A percentile compares a stretch with the other conserved stretches of the same genome.
Conservation (phyloP, 129 eudicot species). For the Artemisia annua region DNA sequence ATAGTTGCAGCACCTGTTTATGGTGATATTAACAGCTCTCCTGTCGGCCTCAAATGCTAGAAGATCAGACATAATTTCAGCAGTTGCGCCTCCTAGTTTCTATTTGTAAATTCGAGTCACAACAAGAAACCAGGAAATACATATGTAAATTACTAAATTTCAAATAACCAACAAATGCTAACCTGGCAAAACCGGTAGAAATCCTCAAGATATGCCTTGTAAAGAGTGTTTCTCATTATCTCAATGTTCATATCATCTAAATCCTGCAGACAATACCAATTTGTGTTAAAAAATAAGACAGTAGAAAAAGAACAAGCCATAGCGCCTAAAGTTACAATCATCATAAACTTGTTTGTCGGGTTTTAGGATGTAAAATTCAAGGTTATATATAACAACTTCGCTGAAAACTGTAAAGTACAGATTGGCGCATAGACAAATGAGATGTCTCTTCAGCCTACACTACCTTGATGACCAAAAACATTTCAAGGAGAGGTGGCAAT, state of each 20-base stretch:
- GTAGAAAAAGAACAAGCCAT: background rate
- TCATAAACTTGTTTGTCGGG: conserved; percentile 11
- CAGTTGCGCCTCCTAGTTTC: conserved; percentile 96
- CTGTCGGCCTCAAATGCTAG: conserved; percentile 96
- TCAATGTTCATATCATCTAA: conserved; percentile 99
- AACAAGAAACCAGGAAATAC: background rate
- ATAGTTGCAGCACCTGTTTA: conserved; percentile 61
- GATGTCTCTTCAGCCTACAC: conserved; percentile 2
- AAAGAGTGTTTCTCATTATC: conserved; percentile 95
- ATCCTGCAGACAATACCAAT: conserved; percentile 49
- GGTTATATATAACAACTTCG: background rate
- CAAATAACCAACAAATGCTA: conserved; percentile 6
- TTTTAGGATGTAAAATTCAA: conserved; percentile 1
- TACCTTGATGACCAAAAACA: too few species aligned
- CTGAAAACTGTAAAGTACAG: background rate
- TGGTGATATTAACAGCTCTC: conserved; percentile 94
- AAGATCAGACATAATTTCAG: conserved; percentile 94
- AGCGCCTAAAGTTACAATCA: background rate
- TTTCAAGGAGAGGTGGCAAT: too few species aligned
- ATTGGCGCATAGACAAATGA: background rate
- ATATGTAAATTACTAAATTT: background rate
- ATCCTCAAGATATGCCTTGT: conserved; percentile 98
- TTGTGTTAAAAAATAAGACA: background rate
- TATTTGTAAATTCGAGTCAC: conserved; percentile 26
- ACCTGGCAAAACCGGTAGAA: conserved; percentile 94